Percentiles rank a stretch among this genome's conserved stretches.
phyloP scores from a whole-genome alignment of 176 grass and related monocot genomes.

The Areca catechu region DNA sequence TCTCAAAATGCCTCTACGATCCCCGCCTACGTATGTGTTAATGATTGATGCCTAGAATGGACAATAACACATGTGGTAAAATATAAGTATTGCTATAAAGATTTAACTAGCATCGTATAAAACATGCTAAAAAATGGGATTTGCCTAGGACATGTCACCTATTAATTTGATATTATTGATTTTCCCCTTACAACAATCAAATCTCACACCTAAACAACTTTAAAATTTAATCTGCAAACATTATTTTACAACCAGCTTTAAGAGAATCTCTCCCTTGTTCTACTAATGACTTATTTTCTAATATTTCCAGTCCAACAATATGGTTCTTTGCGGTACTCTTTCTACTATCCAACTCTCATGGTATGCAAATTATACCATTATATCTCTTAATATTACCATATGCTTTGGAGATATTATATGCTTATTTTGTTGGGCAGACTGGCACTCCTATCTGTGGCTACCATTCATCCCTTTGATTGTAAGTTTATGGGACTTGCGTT shows the following conservation, averaged over 20 bases:
- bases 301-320: neutral
- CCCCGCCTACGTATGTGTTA: no score
- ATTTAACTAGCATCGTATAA: no score
- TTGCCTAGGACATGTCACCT: no score
- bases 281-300: neutral
- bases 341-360: constrained; percentile 12
- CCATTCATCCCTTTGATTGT: constrained; percentile 16
- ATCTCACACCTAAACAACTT: no score
- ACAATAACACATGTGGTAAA: no score
- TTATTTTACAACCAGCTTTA: neutral
- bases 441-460: constrained; percentile 6
- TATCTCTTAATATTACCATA: neutral
- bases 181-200: no score
- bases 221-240: neutral
- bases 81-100: no score
- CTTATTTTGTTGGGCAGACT: constrained; percentile 1
- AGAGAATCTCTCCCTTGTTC: neutral
- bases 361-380: neutral
- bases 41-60: no score
- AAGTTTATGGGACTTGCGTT: neutral
- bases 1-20: no score
- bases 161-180: no score
- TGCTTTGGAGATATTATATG: neutral
- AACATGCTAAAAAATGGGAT: no score
- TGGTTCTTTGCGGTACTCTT: constrained; percentile 7